Evolutionary conservation across 305 asterid genomes (phyloP).

Genomic region (Fraxinus velutina): DNA sequence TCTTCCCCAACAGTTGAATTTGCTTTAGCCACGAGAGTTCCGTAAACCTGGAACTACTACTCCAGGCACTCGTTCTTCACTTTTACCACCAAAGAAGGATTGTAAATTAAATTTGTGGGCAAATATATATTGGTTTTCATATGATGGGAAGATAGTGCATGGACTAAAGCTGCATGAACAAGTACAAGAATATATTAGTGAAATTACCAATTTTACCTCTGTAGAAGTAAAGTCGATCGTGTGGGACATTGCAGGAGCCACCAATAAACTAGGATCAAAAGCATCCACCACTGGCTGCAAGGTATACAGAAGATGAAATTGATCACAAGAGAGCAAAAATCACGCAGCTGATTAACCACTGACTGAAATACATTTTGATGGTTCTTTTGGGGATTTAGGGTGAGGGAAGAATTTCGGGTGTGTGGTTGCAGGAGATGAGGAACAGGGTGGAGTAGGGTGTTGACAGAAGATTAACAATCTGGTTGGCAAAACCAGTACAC

Average conservation of each 20-base stretch:
- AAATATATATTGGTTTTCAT: background rate
- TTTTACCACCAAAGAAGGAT: background rate
- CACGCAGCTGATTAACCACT: background rate
- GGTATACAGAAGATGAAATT: conserved; percentile 19
- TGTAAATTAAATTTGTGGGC: too few species aligned
- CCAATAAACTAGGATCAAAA: conserved; percentile 90
- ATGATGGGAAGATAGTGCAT: background rate
- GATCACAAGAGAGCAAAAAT: background rate
- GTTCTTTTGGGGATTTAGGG: background rate
- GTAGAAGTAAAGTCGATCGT: conserved; percentile 71
- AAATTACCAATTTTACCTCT: conserved; percentile 47
- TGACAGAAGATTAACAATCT: background rate
- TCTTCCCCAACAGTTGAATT: background rate
- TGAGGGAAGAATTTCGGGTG: background rate
- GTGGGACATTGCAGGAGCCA: conserved; percentile 88
- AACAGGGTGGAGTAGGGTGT: background rate
- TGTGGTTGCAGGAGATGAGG: background rate
- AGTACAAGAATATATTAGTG: background rate
- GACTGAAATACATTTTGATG: background rate
- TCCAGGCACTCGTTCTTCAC: background rate
- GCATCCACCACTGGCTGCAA: conserved; percentile 99
- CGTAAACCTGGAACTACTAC: background rate
- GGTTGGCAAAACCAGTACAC: background rate
- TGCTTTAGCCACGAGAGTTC: background rate
- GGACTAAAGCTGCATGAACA: background rate